Evolutionary conservation across 2,329 filamentous ascomycete species (phyloP).

Genomic region (Penicillium sp.): DNA sequence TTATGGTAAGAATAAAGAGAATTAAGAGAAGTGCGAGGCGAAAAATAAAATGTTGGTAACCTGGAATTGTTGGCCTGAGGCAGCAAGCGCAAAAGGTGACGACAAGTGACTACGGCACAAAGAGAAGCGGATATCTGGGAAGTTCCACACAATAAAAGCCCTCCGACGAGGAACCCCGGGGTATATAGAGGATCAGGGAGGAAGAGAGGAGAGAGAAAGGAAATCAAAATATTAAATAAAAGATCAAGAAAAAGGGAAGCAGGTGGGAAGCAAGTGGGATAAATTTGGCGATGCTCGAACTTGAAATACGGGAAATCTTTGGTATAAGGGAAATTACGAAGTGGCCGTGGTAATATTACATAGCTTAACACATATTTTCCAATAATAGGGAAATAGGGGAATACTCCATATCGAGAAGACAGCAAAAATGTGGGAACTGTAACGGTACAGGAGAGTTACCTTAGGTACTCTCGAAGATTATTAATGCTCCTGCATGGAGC

Average conservation of each 20-base stretch:
- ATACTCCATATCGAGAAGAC: background rate
- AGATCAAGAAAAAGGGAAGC: slow-evolving; percentile 7
- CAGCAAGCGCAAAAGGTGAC: slow-evolving; percentile 15
- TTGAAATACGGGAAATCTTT: slow-evolving; percentile 19
- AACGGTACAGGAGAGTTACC: slow-evolving; percentile 6
- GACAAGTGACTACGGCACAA: slow-evolving; percentile 14
- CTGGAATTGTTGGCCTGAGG: slow-evolving; percentile 21
- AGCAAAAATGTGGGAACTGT: slow-evolving; percentile 12
- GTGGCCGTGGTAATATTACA: slow-evolving; percentile 2
- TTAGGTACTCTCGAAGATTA: slow-evolving; percentile 3
- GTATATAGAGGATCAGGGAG: slow-evolving; percentile 6
- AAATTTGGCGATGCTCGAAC: slow-evolving; percentile 26
- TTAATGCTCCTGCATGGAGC: background rate
- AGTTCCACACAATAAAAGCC: slow-evolving; percentile 2
- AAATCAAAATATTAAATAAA: background rate
- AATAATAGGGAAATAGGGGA: background rate
- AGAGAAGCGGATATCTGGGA: background rate
- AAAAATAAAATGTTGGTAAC: slow-evolving; percentile 13
- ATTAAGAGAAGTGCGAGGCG: slow-evolving; percentile 10
- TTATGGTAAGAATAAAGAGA: slow-evolving; percentile 6
- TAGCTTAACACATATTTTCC: background rate
- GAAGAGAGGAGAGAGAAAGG: background rate
- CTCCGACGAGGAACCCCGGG: background rate
- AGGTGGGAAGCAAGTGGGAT: slow-evolving; percentile 18
- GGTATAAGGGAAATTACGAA: slow-evolving; percentile 13